Percentiles rank a stretch among this genome's conserved stretches.
These are phyloP conservation scores for Cylindrodendrum hubeiense DNA, from an alignment of 2,329 filamentous ascomycete genomes.

Conservation along the genomic window DNA sequence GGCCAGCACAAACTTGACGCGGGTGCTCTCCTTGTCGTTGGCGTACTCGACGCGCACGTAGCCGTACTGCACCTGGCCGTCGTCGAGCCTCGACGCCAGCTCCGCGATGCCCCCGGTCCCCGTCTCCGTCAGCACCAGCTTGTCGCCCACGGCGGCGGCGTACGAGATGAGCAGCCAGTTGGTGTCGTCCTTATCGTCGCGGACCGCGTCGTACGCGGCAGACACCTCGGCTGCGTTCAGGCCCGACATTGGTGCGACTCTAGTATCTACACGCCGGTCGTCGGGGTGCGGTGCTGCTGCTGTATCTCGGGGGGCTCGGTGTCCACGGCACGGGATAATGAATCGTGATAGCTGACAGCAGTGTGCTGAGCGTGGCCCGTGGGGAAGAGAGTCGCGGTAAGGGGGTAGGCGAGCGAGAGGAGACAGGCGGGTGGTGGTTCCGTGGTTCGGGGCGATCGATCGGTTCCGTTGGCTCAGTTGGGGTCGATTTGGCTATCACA, in stretches of 20 bases:
- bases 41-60: constrained; percentile 77
- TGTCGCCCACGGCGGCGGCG: constrained; percentile 66
- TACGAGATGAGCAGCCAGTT: constrained; percentile 78
- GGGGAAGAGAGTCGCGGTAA: background rate
- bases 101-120: constrained; percentile 72
- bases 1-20: constrained; percentile 76
- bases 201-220: constrained; percentile 75
- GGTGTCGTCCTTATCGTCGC: constrained; percentile 73
- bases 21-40: constrained; percentile 77
- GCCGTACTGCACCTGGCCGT: constrained; percentile 73
- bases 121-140: constrained; percentile 66
- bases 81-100: constrained; percentile 67
- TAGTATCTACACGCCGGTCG: too few species aligned
- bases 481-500: constrained; percentile 15
- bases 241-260: constrained; percentile 62
- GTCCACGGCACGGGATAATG: background rate
- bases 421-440: background rate
- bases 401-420: background rate
- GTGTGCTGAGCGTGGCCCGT: background rate
- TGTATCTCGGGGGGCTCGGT: background rate
- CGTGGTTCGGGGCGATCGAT: constrained; percentile 2
- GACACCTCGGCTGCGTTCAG: constrained; percentile 70
- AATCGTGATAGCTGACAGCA: background rate
- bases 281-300: too few species aligned
- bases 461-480: constrained; percentile 15